A percentile compares a stretch with the other conserved stretches of the same genome.
phyloP scores from a whole-genome alignment of 1,284 basidiomycete species.

The Boletus sp. region DNA sequence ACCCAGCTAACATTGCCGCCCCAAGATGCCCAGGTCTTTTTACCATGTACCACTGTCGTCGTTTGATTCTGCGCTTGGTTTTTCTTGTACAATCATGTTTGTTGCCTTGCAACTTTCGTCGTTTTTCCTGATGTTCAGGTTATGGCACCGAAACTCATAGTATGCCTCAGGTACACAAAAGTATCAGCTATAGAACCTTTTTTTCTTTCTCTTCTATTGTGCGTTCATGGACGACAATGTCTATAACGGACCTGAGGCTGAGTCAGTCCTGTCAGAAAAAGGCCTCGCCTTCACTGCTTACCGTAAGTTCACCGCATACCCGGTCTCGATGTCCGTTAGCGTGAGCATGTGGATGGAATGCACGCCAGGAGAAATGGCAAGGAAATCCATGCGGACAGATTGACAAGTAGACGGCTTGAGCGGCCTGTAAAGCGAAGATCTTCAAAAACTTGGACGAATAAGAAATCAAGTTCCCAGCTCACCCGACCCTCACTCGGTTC shows the following conservation, averaged over 20 bases:
- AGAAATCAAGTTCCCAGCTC: conserved; percentile 27
- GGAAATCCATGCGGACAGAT: conserved; percentile 81
- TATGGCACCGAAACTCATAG: conserved; percentile 5
- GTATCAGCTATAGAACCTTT: conserved; percentile 13
- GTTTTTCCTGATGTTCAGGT: conserved; percentile 2
- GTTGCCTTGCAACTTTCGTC: conserved; percentile 13
- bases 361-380: conserved; percentile 77
- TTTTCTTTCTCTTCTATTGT: conserved; percentile 3
- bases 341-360: conserved; percentile 72
- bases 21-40: conserved; percentile 11
- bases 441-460: conserved; percentile 10
- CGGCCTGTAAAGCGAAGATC: conserved; percentile 46
- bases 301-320: conserved; percentile 71
- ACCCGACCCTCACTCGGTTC: conserved; percentile 80
- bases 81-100: conserved; percentile 30
- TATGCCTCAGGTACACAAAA: conserved; percentile 14
- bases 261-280: conserved; percentile 6
- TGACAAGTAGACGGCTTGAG: conserved; percentile 78
- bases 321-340: conserved; percentile 70
- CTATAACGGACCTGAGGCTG: conserved; percentile 54
- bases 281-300: no score
- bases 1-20: neutral
- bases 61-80: conserved; percentile 8
- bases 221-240: conserved; percentile 61
- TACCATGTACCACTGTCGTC: conserved; percentile 23